Base-by-base conservation (phyloP, 1,284 basidiomycete genomes). In the Trichosporon coremiiforme region DNA sequence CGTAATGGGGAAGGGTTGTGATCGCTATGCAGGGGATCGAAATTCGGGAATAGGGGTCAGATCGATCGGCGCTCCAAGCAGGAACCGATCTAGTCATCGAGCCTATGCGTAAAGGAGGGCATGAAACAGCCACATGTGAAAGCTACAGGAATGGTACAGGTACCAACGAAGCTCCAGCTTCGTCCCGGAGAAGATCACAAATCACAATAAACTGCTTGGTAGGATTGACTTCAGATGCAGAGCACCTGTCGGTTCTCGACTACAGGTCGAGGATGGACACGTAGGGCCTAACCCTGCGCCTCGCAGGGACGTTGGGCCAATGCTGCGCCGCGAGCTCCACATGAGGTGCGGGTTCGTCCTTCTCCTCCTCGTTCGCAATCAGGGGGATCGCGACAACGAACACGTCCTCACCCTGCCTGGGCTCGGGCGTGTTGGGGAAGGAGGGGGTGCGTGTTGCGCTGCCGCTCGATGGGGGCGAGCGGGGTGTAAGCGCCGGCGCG, bases 221-320 rank as follows among this genome's bases (percentile, higher is more conserved):
- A n/a, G n/a, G n/a, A n/a, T n/a, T n/a, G n/a, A n/a, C n/a, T n/a
- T n/a, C n/a, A n/a, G n/a, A n/a, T n/a, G n/a, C n/a, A n/a, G n/a
- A n/a, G n/a, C n/a, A n/a, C n/a, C n/a, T n/a, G n/a, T n/a, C n/a
- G n/a, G n/a, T n/a, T n/a, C n/a, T n/a, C n/a, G 10, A 36, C 35
- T 55, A 70, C 55, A 73, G 67, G 29, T 73, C 71, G 5, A 73
- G 63, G 33, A 73, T 55, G 15, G 67, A 69, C n/a, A 73, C 64
- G 36, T 73, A 73, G 5, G 69, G 68, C 10, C 69, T 60, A 2
- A 36, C 50, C 2, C 35, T 31, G 4, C 67, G 41, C n/a, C 41
- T 50, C 22, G n/a, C 9, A 7, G 62, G 67, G 4, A 55, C 64
- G 2, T 10, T n/a, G 9, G 69, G 67, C 72, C 72, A 73, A 33